Percentiles rank a stretch among this genome's conserved stretches.
These are phyloP conservation scores for Iberis pinnata DNA, from an alignment of 345 rosid genomes.

Conservation along the genomic window DNA sequence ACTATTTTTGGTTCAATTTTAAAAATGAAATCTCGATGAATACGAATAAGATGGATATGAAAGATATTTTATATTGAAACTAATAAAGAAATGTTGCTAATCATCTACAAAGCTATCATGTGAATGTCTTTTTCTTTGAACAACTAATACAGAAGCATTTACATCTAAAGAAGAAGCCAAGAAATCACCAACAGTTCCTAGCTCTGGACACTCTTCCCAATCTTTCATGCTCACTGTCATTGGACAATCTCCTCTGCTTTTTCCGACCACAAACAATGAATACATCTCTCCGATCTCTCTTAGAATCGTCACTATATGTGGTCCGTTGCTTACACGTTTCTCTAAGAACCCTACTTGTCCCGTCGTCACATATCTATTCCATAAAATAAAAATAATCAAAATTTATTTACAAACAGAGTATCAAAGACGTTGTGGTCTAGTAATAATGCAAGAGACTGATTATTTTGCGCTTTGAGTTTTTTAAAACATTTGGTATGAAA, in stretches of 20 bases:
- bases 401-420: background rate
- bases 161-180: slow-evolving; percentile 55
- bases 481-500: background rate
- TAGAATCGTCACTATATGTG: slow-evolving; percentile 38
- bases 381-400: background rate
- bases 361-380: slow-evolving; percentile 44
- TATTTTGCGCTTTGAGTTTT: no score
- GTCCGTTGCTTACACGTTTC: slow-evolving; percentile 42
- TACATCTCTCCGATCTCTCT: slow-evolving; percentile 47
- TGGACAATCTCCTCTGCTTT: slow-evolving; percentile 41
- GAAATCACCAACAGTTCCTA: slow-evolving; percentile 60
- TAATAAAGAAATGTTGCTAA: slow-evolving; percentile 11
- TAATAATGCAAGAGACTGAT: no score
- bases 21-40: no score
- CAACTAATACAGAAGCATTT: slow-evolving; percentile 54
- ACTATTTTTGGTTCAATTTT: no score
- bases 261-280: slow-evolving; percentile 63
- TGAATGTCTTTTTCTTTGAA: slow-evolving; percentile 53
- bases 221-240: slow-evolving; percentile 61
- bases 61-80: background rate
- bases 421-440: no score
- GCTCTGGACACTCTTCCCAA: slow-evolving; percentile 96
- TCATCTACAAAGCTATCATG: slow-evolving; percentile 25
- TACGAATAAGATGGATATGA: background rate
- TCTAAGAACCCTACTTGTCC: slow-evolving; percentile 53